phyloP scores from a whole-genome alignment of 768 basidiomycete genomes.

The Cubamyces sp. region DNA sequence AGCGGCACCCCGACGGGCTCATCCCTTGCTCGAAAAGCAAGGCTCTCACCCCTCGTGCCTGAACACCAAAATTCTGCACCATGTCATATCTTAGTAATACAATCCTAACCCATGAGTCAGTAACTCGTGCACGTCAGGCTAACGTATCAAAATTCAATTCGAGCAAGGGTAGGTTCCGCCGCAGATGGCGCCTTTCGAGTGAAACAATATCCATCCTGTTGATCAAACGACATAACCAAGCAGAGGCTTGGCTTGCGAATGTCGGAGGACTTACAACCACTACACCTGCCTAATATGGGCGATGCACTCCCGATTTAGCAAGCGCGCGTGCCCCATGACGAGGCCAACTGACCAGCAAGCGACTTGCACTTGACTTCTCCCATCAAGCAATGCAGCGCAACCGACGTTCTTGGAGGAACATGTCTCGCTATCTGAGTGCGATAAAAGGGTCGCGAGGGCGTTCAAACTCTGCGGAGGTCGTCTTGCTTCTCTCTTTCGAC shows the following conservation, averaged over 20 bases:
- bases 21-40: too few species aligned
- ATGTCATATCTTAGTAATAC: too few species aligned
- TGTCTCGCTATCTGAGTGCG: background rate
- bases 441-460: background rate
- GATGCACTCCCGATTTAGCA: background rate
- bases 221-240: background rate
- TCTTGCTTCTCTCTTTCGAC: background rate
- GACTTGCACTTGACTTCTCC: constrained; percentile 15
- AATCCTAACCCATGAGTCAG: too few species aligned
- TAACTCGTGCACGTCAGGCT: too few species aligned
- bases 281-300: constrained; percentile 9
- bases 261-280: background rate
- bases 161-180: too few species aligned
- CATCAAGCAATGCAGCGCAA: constrained; percentile 4
- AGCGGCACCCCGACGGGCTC: background rate
- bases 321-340: constrained; percentile 16
- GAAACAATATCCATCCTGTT: background rate
- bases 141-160: too few species aligned
- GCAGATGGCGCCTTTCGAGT: too few species aligned
- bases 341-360: constrained; percentile 8
- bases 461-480: background rate
- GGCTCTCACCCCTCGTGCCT: too few species aligned
- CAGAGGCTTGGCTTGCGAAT: background rate
- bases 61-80: too few species aligned
- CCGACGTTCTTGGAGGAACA: background rate